Evolutionary conservation across 306 rosid species (phyloP), one percentile per base, ranked within the genome.

Genomic region (Trifolium fragiferum): DNA sequence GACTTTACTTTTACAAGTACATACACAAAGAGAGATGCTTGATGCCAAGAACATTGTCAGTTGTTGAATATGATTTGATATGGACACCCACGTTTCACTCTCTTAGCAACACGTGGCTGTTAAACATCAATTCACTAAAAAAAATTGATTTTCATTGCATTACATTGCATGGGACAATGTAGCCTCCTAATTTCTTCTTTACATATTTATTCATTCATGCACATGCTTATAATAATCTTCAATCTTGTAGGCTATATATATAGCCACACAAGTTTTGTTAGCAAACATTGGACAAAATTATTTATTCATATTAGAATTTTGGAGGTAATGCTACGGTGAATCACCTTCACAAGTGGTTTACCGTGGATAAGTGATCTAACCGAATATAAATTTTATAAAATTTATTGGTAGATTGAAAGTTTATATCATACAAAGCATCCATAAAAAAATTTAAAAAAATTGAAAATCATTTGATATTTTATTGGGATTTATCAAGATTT

Each of bases 61-160:
- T 54, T 54, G 60, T 54, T 54, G 60, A 7, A 50, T 50, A 10
- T 54, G 60, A 54, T 54, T 54, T 20, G 60, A 54, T 19, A 19
- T 54, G 0, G 60, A 54, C 60, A 7, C 60, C 60, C 60, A 54
- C 60, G 30, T 54, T 54, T 54, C 9, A 19, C 60, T 54, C 60
- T 54, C 60, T 54, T 54, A 0, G 7, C 2, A 9, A 54, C 60
- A 54, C 60, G 60, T 54, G 60, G 30, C 30, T 19, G 7, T 54
- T 54, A 20, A 9, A 20, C 2, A 54, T 25, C 60, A 51, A 46
- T 46, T 46, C 50, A 44, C 13, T 1, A 21, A 21, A 21, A 21
- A 21, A 2, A 2, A 21, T 1, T 21, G 2, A 21, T 21, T 2
- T 21, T 21, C 25, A 21, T 21, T 21, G 25, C 25, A 21, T 21